phyloP scores from a whole-genome alignment of 2,329 filamentous ascomycete genomes.

The Bipolaris oryzae region DNA sequence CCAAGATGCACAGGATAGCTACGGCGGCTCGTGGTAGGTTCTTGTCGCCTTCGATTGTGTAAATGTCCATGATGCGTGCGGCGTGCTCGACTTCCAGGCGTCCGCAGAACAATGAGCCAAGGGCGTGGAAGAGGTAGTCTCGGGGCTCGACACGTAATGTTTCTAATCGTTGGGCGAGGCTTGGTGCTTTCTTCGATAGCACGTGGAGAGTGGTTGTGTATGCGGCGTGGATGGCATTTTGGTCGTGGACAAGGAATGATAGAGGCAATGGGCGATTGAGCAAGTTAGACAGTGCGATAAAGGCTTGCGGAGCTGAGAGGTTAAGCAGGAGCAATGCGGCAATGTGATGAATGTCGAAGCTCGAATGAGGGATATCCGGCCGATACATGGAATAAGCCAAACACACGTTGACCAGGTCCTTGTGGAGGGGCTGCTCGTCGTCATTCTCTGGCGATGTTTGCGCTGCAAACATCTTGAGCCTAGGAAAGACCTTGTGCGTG shows the following conservation, averaged over 20 bases:
- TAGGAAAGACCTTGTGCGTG: conserved; percentile 70
- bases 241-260: conserved; percentile 75
- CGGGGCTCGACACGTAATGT: conserved; percentile 49
- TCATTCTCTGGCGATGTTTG: conserved; percentile 20
- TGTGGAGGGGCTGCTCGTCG: conserved; percentile 68
- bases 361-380: conserved; percentile 75
- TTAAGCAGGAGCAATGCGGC: conserved; percentile 77
- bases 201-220: conserved; percentile 73
- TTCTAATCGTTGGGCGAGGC: conserved; percentile 66
- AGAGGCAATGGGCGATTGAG: conserved; percentile 77
- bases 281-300: conserved; percentile 75
- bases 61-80: conserved; percentile 78
- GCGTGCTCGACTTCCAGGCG: conserved; percentile 73
- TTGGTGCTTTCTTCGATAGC: conserved; percentile 67
- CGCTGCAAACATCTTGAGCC: conserved; percentile 73
- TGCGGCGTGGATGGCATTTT: conserved; percentile 69
- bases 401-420: conserved; percentile 72
- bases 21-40: conserved; percentile 74
- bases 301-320: conserved; percentile 68
- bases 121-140: conserved; percentile 65
- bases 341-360: conserved; percentile 74
- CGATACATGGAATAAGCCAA: conserved; percentile 83
- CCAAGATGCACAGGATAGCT: conserved; percentile 63
- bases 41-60: conserved; percentile 79
- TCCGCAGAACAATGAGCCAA: conserved; percentile 65